Evolutionary conservation across 768 basidiomycete genomes (phyloP), one percentile per base, ranked within the genome.

Genomic region (Paxillus rubicundulus): DNA sequence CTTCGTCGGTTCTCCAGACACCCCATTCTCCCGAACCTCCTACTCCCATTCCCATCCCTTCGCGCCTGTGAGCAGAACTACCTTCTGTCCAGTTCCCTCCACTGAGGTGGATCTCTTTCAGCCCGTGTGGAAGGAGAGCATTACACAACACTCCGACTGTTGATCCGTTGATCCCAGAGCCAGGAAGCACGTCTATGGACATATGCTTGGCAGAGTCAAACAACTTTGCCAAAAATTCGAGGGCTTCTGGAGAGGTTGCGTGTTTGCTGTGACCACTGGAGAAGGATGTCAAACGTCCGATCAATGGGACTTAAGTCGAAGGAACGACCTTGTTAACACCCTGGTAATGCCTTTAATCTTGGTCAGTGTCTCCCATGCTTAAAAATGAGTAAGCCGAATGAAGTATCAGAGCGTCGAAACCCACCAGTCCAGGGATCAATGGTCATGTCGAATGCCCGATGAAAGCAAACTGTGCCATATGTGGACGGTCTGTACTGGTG

Each of bases 401-500:
- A 48, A 6, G 32, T 16, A 27, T 39, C 21, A 41, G 17, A 20
- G 20, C 20, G 9, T 36, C 14, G 5, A 40, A 21, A 59, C 63
- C 36, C 57, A 83, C 87, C 86, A 69, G 78, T 72, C 38, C 74
- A 68, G 3, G 78, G 61, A 58, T 85, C 75, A 45, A 66, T 65
- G 13, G 81, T 79, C 86, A 92, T 82, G 59, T 91, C 89, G 56
- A 90, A 84, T 28, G 88, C 89, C 49, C 88, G 74, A 62, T 90
- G 88, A 65, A 90, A 89, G 58, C 86, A 88, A 39, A 87, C 89
- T 89, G 42, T 20, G 46, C 21, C n/a, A 36, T 33, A 21, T 30
- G 49, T 14, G 39, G 36, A 34, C 24, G 34, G 16, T 17, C 21
- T 43, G 3, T n/a, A 12, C n/a, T n/a, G n/a, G 32, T 17, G 21